A percentile compares a stretch with the other conserved stretches of the same genome.
These are phyloP conservation scores for Tetrahymena thermophila DNA, from an alignment of 73 alveolate genomes.

Conservation along the genomic window DNA sequence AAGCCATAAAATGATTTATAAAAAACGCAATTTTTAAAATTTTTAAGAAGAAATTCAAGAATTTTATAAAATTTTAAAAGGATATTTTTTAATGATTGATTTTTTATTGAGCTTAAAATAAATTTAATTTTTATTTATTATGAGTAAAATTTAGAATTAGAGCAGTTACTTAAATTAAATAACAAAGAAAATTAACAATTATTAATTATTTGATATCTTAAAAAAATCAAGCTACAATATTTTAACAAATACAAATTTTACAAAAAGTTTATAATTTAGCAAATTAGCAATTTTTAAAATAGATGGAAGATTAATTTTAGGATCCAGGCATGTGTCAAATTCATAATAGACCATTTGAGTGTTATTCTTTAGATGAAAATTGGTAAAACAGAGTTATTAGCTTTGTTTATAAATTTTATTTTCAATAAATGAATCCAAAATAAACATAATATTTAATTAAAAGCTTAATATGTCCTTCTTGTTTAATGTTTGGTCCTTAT, in stretches of 20 bases:
- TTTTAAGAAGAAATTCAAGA: too few relatives aligned
- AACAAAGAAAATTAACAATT: not conserved
- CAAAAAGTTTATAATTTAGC: too few relatives aligned
- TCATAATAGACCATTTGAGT: not conserved
- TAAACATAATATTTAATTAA: not conserved
- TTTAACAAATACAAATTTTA: too few relatives aligned
- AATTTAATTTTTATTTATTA: not conserved
- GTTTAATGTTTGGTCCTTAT: conserved; percentile 40
- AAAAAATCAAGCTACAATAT: too few relatives aligned
- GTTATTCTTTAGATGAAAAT: not conserved
- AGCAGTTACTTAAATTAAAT: conserved; percentile 14
- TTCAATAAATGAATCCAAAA: not conserved
- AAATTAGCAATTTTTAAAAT: not conserved
- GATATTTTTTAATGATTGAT: too few relatives aligned
- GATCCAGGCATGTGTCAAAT: not conserved
- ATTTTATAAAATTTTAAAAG: too few relatives aligned
- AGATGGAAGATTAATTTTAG: not conserved
- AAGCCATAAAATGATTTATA: too few relatives aligned
- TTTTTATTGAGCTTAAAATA: too few relatives aligned
- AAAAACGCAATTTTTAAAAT: too few relatives aligned
- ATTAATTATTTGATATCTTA: not conserved
- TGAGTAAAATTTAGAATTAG: not conserved
- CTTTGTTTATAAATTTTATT: too few relatives aligned
- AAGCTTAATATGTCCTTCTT: conserved; percentile 39
- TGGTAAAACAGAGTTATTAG: not conserved